Evolutionary conservation across 768 basidiomycete species (phyloP).

Genomic region (Russula griseocarnosa): DNA sequence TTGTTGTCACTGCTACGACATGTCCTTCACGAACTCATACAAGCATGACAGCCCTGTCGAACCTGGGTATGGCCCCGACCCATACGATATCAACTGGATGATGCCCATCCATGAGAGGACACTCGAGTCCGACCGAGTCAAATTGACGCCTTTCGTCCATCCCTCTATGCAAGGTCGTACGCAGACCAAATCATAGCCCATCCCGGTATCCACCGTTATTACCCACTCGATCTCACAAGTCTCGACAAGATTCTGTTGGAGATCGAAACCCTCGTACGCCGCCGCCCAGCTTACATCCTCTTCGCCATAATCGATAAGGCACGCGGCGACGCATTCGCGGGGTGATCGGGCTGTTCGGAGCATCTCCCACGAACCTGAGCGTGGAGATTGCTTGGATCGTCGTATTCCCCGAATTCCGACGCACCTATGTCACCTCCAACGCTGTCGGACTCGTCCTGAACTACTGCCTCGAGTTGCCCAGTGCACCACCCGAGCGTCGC

Average conservation of each 20-base stretch:
- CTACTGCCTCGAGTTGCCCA: conserved; percentile 35
- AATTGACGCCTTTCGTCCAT: conserved; percentile 40
- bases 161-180: conserved; percentile 35
- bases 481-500: conserved; percentile 19
- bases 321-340: conserved; percentile 37
- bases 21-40: conserved; percentile 10
- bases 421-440: conserved; percentile 28
- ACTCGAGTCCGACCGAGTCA: conserved; percentile 39
- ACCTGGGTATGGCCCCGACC: conserved; percentile 31
- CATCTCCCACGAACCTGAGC: conserved; percentile 21
- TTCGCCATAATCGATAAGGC: conserved; percentile 44
- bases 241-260: conserved; percentile 30
- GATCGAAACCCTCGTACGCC: conserved; percentile 29
- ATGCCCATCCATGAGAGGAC: conserved; percentile 34
- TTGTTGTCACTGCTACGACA: neutral
- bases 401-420: conserved; percentile 21
- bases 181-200: conserved; percentile 31
- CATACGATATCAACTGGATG: conserved; percentile 42
- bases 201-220: conserved; percentile 34
- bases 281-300: conserved; percentile 29
- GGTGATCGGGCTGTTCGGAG: conserved; percentile 36
- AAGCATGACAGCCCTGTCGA: conserved; percentile 15
- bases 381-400: conserved; percentile 21
- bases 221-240: conserved; percentile 33
- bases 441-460: conserved; percentile 41